Evolutionary conservation across 371 early-diverging fungal genomes (phyloP).

Genomic region (Mucor sp.): DNA sequence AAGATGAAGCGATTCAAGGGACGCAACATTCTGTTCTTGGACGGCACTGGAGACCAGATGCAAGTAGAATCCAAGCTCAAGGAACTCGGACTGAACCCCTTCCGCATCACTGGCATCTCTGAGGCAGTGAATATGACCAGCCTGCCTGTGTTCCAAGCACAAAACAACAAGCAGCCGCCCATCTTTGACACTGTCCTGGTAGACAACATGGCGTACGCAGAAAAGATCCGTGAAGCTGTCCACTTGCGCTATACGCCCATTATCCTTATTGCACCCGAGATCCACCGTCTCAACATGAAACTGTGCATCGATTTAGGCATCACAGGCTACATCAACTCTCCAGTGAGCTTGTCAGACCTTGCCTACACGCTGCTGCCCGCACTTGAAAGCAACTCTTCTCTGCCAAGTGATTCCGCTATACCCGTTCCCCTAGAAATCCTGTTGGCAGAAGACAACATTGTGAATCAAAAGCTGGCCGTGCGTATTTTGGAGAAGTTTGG

Average conservation of each 20-base stretch:
- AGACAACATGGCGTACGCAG: constrained; percentile 59
- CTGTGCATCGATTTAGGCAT: constrained; percentile 67
- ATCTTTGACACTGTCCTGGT: constrained; percentile 60
- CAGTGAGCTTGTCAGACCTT: constrained; percentile 59
- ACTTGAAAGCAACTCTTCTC: constrained; percentile 63
- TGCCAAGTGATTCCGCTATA: constrained; percentile 59
- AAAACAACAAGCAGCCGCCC: constrained; percentile 30
- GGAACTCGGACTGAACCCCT: constrained; percentile 43
- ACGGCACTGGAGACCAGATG: constrained; percentile 43
- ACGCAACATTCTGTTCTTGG: constrained; percentile 54
- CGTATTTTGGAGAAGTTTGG: constrained; percentile 76
- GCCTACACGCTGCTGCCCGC: constrained; percentile 70
- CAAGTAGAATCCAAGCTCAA: constrained; percentile 38
- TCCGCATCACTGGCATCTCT: constrained; percentile 44
- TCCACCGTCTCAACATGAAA: constrained; percentile 55
- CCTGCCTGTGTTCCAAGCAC: constrained; percentile 25
- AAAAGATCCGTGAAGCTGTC: constrained; percentile 54
- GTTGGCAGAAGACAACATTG: constrained; percentile 82
- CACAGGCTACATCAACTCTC: constrained; percentile 63
- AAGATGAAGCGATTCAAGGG: constrained; percentile 49
- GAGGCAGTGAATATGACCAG: constrained; percentile 42
- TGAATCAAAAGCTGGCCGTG: constrained; percentile 81
- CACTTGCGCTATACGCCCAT: constrained; percentile 66
- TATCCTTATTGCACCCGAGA: constrained; percentile 55
- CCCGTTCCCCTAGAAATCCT: constrained; percentile 66